Evolutionary conservation across 495 filamentous ascomycete genomes (phyloP).

Genomic region (Talaromyces nanjingensis): DNA sequence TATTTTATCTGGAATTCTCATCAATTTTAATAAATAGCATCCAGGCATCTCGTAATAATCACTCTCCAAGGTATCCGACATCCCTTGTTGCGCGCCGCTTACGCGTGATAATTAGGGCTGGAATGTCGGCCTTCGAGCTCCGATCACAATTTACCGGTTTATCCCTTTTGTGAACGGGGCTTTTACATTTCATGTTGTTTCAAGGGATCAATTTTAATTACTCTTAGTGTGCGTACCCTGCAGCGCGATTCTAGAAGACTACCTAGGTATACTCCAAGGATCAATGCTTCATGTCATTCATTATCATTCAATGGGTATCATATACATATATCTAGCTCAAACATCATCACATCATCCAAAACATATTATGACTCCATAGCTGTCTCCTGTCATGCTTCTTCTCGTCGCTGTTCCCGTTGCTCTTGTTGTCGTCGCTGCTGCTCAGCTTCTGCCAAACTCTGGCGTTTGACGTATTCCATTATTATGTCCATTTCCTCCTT

Average conservation of each 20-base stretch:
- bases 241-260: no score
- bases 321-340: not conserved
- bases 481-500: constrained; percentile 65
- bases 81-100: constrained; percentile 2
- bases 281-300: not conserved
- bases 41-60: not conserved
- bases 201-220: not conserved
- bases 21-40: not conserved
- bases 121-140: not conserved
- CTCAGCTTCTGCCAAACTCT: constrained; percentile 63
- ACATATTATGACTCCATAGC: not conserved
- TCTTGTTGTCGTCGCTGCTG: constrained; percentile 16
- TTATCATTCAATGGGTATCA: not conserved
- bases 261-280: not conserved
- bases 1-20: no score
- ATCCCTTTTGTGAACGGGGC: not conserved
- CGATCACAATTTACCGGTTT: not conserved
- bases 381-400: not conserved
- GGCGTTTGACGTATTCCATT: constrained; percentile 69
- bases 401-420: not conserved
- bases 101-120: constrained; percentile 3
- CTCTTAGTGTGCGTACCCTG: not conserved
- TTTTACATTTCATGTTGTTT: not conserved
- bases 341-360: not conserved
- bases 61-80: not conserved